Percentiles rank a stretch among this genome's conserved stretches.
These are phyloP conservation scores for Amphichorda felina DNA, from an alignment of 2,329 filamentous ascomycete species.

Conservation along the genomic window DNA sequence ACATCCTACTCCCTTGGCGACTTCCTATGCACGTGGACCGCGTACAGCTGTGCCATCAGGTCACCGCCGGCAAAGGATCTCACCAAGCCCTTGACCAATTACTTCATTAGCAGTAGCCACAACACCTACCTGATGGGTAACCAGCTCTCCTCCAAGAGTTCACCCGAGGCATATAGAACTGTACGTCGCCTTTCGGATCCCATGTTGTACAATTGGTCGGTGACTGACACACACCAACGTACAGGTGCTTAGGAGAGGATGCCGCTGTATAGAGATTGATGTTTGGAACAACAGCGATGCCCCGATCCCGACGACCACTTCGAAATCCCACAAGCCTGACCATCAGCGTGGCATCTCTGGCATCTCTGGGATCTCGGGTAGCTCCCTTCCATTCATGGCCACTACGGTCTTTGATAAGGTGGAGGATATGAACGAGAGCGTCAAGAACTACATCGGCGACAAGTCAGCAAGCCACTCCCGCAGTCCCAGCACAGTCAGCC, in stretches of 20 bases:
- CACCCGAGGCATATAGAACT: slow-evolving; percentile 65
- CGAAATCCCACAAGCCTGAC: slow-evolving; percentile 25
- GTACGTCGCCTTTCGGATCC: slow-evolving; percentile 31
- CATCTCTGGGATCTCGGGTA: slow-evolving; percentile 31
- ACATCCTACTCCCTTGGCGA: slow-evolving; percentile 28
- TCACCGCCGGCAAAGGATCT: slow-evolving; percentile 42
- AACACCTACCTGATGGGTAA: slow-evolving; percentile 88
- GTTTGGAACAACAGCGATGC: slow-evolving; percentile 69
- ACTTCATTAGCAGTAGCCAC: slow-evolving; percentile 90
- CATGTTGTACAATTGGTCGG: no score
- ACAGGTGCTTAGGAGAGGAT: slow-evolving; percentile 62
- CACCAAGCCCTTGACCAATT: slow-evolving; percentile 65
- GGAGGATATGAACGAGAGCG: slow-evolving; percentile 15
- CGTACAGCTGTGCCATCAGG: slow-evolving; percentile 29
- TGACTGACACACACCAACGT: no score
- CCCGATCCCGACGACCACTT: slow-evolving; percentile 15
- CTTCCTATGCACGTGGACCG: slow-evolving; percentile 37
- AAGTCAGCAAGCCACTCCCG: slow-evolving; percentile 20
- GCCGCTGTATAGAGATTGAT: slow-evolving; percentile 88
- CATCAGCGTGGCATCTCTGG: slow-evolving; percentile 35
- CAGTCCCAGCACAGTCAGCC: slow-evolving; percentile 25
- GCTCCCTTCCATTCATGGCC: slow-evolving; percentile 31
- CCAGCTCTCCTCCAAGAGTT: slow-evolving; percentile 68
- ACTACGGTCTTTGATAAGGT: slow-evolving; percentile 25
- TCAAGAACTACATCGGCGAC: slow-evolving; percentile 15